These are phyloP conservation scores for Phytophthora megakarya DNA, from an alignment of 352 stramenopile genomes.

Conservation along the genomic window DNA sequence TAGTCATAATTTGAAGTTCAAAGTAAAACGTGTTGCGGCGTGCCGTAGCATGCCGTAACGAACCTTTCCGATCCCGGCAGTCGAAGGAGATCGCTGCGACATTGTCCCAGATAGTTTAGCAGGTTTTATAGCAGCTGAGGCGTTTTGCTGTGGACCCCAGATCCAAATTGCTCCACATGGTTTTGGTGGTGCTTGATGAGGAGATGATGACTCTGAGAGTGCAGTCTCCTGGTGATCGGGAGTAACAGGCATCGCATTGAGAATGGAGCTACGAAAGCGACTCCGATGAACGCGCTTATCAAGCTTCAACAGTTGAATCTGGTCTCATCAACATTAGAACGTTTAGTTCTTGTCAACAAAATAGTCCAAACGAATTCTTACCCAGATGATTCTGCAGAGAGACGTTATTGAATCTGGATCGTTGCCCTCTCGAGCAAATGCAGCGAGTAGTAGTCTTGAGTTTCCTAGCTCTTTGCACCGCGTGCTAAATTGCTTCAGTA, in stretches of 20 bases:
- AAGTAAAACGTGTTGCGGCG: background rate
- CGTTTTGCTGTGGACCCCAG: conserved; percentile 21
- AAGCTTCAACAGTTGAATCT: conserved; percentile 51
- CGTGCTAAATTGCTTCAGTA: conserved; percentile 37
- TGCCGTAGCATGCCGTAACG: background rate
- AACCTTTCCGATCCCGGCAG: conserved; percentile 29
- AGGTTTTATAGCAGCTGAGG: background rate
- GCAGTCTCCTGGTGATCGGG: conserved; percentile 6
- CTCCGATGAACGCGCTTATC: conserved; percentile 65
- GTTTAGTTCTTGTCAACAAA: conserved; percentile 3
- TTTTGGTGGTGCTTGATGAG: background rate
- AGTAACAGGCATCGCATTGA: conserved; percentile 29
- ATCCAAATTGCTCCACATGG: conserved; percentile 31
- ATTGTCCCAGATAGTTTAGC: conserved; percentile 2
- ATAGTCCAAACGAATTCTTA: conserved; percentile 20
- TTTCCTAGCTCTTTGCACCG: conserved; percentile 26
- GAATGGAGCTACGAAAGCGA: conserved; percentile 42
- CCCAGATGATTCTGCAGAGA: conserved; percentile 57
- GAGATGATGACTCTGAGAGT: conserved; percentile 1
- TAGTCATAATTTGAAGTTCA: background rate
- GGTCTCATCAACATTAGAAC: conserved; percentile 9
- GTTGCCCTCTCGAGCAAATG: conserved; percentile 26
- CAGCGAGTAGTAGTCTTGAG: conserved; percentile 23
- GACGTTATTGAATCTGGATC: conserved; percentile 34
- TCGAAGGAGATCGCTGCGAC: background rate